These are phyloP conservation scores for Piedraia hortae DNA, from an alignment of 2,329 filamentous ascomycete genomes.

Conservation along the genomic window DNA sequence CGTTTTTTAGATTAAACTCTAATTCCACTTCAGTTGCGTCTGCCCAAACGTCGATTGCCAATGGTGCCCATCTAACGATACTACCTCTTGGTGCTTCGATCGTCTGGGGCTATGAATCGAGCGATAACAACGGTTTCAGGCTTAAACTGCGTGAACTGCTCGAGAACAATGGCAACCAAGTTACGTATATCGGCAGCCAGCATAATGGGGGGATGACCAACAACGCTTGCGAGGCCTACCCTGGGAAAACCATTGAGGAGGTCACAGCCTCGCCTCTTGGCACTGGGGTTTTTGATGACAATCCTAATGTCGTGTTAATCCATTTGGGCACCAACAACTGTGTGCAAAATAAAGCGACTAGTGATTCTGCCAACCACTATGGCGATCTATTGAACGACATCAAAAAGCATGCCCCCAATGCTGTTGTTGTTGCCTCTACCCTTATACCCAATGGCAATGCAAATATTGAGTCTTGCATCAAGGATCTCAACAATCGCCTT, in stretches of 20 bases:
- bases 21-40: background rate
- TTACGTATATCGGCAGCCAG: conserved; percentile 1
- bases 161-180: conserved; percentile 1
- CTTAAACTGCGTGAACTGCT: conserved; percentile 2
- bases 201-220: conserved; percentile 2
- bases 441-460: conserved; percentile 1
- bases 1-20: no score
- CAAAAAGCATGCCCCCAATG: conserved; percentile 1
- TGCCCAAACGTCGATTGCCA: no score
- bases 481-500: conserved; percentile 1
- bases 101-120: conserved; percentile 10
- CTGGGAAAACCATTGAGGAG: conserved; percentile 1
- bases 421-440: conserved; percentile 1
- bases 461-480: conserved; percentile 1
- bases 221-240: conserved; percentile 2
- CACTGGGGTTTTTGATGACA: conserved; percentile 1
- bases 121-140: conserved; percentile 3
- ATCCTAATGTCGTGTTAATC: conserved; percentile 2
- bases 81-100: conserved; percentile 17
- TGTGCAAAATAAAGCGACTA: background rate
- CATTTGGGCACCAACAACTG: conserved; percentile 3
- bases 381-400: conserved; percentile 1
- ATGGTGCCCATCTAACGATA: conserved; percentile 5
- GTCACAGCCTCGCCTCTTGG: conserved; percentile 1
- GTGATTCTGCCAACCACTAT: conserved; percentile 1